These are phyloP conservation scores for Mycena capillaripes DNA, from an alignment of 768 basidiomycete genomes.

Conservation along the genomic window DNA sequence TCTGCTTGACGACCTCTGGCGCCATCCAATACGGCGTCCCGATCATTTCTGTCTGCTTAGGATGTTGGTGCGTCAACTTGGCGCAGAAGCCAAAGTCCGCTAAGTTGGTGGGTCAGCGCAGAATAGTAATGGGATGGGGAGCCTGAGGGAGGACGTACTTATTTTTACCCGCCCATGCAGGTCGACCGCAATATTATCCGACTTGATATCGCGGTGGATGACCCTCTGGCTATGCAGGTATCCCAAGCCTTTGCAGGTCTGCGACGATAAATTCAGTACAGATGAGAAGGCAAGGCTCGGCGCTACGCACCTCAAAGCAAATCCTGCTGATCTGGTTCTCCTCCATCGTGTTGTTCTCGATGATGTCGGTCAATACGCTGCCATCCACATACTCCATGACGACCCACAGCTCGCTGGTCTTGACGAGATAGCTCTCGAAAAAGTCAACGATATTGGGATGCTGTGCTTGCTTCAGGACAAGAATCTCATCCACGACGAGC, in stretches of 20 bases:
- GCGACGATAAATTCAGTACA: constrained; percentile 20
- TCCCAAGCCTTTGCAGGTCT: constrained; percentile 96
- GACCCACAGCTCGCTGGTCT: constrained; percentile 93
- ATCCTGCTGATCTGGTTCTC: constrained; percentile 97
- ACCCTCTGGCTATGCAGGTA: constrained; percentile 95
- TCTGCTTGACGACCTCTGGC: constrained; percentile 97
- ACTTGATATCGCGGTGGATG: constrained; percentile 98
- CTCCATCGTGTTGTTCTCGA: constrained; percentile 95
- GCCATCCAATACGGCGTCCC: constrained; percentile 99
- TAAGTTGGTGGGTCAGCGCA: constrained; percentile 46
- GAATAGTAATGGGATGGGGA: no score
- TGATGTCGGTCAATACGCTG: constrained; percentile 96
- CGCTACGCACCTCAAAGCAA: constrained; percentile 81
- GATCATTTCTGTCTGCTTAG: constrained; percentile 98
- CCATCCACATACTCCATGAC: constrained; percentile 99
- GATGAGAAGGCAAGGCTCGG: no score
- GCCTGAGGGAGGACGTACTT: constrained; percentile 74
- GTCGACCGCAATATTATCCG: constrained; percentile 95
- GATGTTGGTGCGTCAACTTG: constrained; percentile 95
- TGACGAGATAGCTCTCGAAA: constrained; percentile 90
- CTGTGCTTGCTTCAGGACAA: constrained; percentile 99
- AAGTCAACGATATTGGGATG: constrained; percentile 99
- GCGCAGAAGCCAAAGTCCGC: constrained; percentile 98
- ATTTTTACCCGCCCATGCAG: constrained; percentile 96
- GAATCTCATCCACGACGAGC: constrained; percentile 96